Evolutionary conservation across 2,329 filamentous ascomycete genomes (phyloP), one percentile per base, ranked within the genome.

Genomic region (Peltaster fructicola): DNA sequence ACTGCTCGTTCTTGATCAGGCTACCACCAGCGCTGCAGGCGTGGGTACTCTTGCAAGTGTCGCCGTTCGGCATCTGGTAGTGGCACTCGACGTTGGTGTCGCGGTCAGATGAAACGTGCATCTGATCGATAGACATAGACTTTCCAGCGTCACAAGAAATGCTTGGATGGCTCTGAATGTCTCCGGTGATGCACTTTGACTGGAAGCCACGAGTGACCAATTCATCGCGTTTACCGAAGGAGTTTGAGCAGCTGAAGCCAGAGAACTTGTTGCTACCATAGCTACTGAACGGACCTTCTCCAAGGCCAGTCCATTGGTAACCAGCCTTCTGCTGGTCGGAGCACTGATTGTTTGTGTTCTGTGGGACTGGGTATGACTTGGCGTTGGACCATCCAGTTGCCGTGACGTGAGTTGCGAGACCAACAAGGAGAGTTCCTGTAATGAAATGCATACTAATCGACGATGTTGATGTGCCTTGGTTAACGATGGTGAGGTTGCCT

Each of bases 41-140:
- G 36, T 66, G 59, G 34, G 68, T 70, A 42, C 90, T 76, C 58
- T 78, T 85, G 71, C 85, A 95, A 31, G 53, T 67, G 8, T 68
- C 73, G 39, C 78, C 78, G 48, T 85, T 79, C 2, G 70, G 65
- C 81, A 93, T 91, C 43, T 61, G 65, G 56, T 85, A 93, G 59
- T 79, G 66, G 59, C 92, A 81, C 52, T 85, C 72, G 26, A 95
- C 57, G 35, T 84, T 71, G 39, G 68, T 72, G 52, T 85, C 74
- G 44, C 75, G 71, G 45, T 80, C 72, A 35, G 71, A 63, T 22
- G 68, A 69, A 38, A 93, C 58, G 35, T 85, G 63, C 51, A 91
- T 67, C 40, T 68, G 61, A 36, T 59, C 67, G 43, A 91, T 69
- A 17, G 82, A 88, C 61, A 91, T 88, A 26, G 64, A 57, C 38